Conservation (phyloP, 495 filamentous ascomycete species). For the Cetradonia linearis region DNA sequence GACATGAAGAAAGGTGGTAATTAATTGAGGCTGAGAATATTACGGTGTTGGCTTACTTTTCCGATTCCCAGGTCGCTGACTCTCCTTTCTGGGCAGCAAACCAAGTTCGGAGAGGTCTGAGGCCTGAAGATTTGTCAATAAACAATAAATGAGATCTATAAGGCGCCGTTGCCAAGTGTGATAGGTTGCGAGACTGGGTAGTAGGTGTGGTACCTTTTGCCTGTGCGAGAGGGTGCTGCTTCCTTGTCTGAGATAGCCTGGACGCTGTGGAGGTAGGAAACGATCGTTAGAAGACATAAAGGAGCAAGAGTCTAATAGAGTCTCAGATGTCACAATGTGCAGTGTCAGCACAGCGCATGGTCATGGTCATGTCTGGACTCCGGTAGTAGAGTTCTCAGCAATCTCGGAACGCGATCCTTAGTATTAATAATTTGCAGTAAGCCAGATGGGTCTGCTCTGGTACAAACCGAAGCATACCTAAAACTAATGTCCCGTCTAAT, state of each 20-base stretch:
- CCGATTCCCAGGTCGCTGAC: slow-evolving; percentile 22
- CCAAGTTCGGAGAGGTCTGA: slow-evolving; percentile 25
- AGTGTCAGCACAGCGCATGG: slow-evolving; percentile 5
- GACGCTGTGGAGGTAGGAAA: slow-evolving; percentile 19
- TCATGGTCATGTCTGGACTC: slow-evolving; percentile 7
- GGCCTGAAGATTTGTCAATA: background rate
- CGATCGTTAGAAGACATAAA: slow-evolving; percentile 24
- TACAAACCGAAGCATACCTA: slow-evolving; percentile 7
- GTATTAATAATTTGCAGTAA: slow-evolving; percentile 7
- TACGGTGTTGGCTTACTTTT: slow-evolving; percentile 20
- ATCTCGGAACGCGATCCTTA: slow-evolving; percentile 10
- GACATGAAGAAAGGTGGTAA: slow-evolving; percentile 7
- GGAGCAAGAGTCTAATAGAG: slow-evolving; percentile 8
- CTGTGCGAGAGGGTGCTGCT: slow-evolving; percentile 13
- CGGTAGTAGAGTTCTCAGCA: slow-evolving; percentile 1
- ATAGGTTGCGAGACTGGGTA: background rate
- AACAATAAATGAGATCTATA: background rate
- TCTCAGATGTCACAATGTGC: slow-evolving; percentile 2
- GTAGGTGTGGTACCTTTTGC: slow-evolving; percentile 12
- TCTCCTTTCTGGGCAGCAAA: slow-evolving; percentile 22
- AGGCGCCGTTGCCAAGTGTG: background rate
- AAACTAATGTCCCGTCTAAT: background rate
- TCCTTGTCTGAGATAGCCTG: slow-evolving; percentile 18
- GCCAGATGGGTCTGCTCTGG: slow-evolving; percentile 6
- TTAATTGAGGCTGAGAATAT: background rate